Evolutionary conservation across 2,329 filamentous ascomycete species (phyloP).

Genomic region (Chrysoporthe puriensis): DNA sequence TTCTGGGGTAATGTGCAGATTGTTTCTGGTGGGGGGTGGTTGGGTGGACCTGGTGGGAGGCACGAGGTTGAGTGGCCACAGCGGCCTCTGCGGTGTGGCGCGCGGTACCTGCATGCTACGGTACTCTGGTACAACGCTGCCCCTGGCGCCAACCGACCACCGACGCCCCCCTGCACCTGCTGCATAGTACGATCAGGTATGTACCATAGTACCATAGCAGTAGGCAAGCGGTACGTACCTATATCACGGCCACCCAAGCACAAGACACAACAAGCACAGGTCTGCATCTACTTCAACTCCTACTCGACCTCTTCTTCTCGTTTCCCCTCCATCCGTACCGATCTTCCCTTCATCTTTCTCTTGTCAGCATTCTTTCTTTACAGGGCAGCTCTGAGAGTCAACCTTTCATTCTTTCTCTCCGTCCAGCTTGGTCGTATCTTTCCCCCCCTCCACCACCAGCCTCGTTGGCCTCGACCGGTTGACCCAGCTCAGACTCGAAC

Average conservation of each 20-base stretch:
- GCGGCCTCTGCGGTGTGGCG: neutral
- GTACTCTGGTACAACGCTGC: neutral
- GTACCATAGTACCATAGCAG: neutral
- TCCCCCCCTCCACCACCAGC: neutral
- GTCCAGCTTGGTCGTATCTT: conserved; percentile 2
- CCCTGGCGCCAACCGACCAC: neutral
- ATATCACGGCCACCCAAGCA: neutral
- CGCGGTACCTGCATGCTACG: conserved; percentile 12
- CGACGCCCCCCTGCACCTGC: neutral
- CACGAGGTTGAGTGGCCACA: conserved; percentile 3
- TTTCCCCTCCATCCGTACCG: neutral
- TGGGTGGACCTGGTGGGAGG: neutral
- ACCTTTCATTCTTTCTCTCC: conserved; percentile 14
- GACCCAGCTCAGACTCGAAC: neutral
- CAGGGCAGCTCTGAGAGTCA: conserved; percentile 17
- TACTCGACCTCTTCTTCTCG: neutral
- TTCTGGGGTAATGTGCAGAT: too few species aligned
- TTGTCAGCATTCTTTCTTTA: conserved; percentile 14
- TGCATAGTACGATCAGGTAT: neutral
- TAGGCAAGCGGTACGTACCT: neutral
- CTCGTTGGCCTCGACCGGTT: conserved; percentile 12
- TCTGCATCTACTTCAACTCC: conserved; percentile 2
- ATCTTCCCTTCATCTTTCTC: conserved; percentile 1
- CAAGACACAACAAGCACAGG: neutral
- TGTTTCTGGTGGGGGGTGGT: too few species aligned